A percentile compares a stretch with the other conserved stretches of the same genome.
Evolutionary conservation across 202 grass and related monocot genomes (phyloP).

Genomic region (Carex arenaria): DNA sequence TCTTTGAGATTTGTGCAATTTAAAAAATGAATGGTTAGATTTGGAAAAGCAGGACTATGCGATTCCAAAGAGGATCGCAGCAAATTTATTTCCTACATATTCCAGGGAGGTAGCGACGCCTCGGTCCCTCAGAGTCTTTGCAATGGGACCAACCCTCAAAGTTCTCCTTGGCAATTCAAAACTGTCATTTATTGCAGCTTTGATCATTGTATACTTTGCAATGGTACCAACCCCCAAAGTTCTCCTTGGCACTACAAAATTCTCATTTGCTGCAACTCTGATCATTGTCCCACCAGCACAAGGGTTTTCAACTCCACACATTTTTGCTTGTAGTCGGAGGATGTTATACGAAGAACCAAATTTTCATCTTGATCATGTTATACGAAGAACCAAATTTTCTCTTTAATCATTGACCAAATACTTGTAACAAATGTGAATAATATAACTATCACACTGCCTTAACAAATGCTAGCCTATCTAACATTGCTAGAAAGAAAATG

Average conservation of each 20-base stretch:
- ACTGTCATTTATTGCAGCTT: no score
- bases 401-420: slow-evolving; percentile 2
- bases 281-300: background rate
- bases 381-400: slow-evolving; percentile 4
- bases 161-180: no score
- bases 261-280: background rate
- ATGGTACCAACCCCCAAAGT: background rate
- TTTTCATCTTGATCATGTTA: background rate
- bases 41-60: no score
- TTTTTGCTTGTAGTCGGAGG: background rate
- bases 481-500: background rate
- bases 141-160: no score
- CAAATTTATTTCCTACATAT: no score
- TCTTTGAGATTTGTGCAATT: no score
- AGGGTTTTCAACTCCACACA: background rate
- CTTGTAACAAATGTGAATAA: slow-evolving; percentile 10
- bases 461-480: slow-evolving; percentile 19
- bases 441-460: slow-evolving; percentile 24
- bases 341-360: background rate
- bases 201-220: no score
- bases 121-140: no score
- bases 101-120: no score
- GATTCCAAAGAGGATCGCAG: no score
- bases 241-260: no score
- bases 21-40: no score